A percentile compares a stretch with the other conserved stretches of the same genome.
phyloP scores from a whole-genome alignment of 1,284 basidiomycete genomes.

The Takashimella koratensis region DNA sequence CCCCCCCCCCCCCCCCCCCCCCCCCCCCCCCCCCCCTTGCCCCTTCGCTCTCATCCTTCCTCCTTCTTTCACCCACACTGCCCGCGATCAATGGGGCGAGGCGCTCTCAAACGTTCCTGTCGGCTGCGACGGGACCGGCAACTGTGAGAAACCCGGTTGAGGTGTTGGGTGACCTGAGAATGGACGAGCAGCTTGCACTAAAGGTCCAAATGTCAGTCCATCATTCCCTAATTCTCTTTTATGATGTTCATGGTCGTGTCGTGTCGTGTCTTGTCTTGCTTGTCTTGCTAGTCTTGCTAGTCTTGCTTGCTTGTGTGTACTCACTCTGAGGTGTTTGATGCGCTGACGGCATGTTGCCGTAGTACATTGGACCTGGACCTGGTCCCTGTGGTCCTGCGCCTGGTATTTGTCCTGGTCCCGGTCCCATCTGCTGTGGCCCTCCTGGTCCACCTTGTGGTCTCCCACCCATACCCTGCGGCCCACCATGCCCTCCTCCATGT shows the following conservation, averaged over 20 bases:
- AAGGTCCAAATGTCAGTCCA: too few relatives aligned
- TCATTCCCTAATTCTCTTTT: too few relatives aligned
- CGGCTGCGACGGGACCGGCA: neutral
- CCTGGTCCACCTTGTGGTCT: too few relatives aligned
- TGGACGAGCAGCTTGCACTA: neutral
- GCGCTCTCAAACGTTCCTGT: neutral
- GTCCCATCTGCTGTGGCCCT: too few relatives aligned
- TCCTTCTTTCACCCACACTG: neutral
- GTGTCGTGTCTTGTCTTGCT: too few relatives aligned
- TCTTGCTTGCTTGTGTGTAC: too few relatives aligned
- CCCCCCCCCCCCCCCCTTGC: neutral
- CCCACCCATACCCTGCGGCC: too few relatives aligned
- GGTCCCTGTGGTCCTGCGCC: too few relatives aligned
- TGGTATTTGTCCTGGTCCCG: too few relatives aligned
- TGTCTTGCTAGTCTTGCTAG: too few relatives aligned
- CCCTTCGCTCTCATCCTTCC: neutral
- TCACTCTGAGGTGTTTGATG: constrained; percentile 44
- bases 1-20: too few relatives aligned
- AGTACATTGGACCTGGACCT: constrained; percentile 26
- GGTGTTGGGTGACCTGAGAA: neutral
- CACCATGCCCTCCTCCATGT: constrained; percentile 14
- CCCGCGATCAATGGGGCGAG: neutral
- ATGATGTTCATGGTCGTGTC: too few relatives aligned
- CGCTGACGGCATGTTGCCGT: constrained; percentile 18
- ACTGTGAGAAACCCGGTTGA: neutral